Percentiles rank a stretch among this genome's conserved stretches.
Evolutionary conservation across 805 yeast species (phyloP).

Genomic region (Barnettozyma salicaria): DNA sequence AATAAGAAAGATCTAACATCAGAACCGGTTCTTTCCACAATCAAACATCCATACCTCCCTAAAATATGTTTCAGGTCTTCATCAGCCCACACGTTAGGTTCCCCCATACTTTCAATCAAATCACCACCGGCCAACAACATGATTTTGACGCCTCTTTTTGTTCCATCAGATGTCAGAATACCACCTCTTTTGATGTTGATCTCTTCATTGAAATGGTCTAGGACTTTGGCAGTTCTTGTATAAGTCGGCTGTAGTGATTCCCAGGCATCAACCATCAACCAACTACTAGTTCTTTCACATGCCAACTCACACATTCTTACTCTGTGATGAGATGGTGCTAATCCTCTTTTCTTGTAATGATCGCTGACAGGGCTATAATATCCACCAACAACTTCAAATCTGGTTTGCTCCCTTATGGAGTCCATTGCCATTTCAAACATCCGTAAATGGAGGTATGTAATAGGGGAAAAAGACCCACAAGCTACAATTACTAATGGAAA

Average conservation of each 20-base stretch:
- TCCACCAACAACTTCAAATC: conserved; percentile 95
- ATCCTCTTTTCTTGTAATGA: conserved; percentile 87
- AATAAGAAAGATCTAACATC: conserved; percentile 90
- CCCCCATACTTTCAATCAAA: conserved; percentile 98
- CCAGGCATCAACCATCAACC: conserved; percentile 99
- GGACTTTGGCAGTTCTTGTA: conserved; percentile 89
- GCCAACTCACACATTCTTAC: conserved; percentile 98
- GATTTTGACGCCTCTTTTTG: conserved; percentile 77
- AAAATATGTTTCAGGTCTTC: conserved; percentile 89
- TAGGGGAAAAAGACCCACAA: conserved; percentile 95
- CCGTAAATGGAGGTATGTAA: conserved; percentile 87
- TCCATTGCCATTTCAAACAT: conserved; percentile 99
- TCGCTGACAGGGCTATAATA: conserved; percentile 93
- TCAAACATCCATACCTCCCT: conserved; percentile 93
- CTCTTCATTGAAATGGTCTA: conserved; percentile 95
- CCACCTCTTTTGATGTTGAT: conserved; percentile 90
- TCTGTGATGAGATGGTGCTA: conserved; percentile 83
- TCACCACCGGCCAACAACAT: conserved; percentile 98
- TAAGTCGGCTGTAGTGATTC: conserved; percentile 88
- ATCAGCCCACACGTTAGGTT: conserved; percentile 99
- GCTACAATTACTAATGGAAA: conserved; percentile 92
- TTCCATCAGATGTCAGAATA: conserved; percentile 52
- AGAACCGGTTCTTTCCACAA: conserved; percentile 93
- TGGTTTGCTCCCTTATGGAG: conserved; percentile 81
- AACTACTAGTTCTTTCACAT: conserved; percentile 90